Percentiles rank a stretch among this genome's conserved stretches.
phyloP scores from a whole-genome alignment of 2,329 filamentous ascomycete genomes.

The Trichocomaceae sp. region DNA sequence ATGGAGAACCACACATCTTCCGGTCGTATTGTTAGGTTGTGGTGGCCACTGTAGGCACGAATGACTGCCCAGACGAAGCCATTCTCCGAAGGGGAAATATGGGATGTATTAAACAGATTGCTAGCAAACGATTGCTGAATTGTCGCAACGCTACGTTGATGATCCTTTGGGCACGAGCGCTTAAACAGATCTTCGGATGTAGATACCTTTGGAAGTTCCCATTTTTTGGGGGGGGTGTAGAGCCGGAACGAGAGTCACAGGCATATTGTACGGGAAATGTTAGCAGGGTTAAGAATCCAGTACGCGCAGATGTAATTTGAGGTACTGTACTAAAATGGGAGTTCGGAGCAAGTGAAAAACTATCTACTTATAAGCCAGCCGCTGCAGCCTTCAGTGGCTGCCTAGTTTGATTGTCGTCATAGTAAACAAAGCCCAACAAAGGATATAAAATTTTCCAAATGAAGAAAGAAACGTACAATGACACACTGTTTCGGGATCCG shows the following conservation, averaged over 20 bases:
- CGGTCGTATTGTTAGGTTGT: slow-evolving; percentile 44
- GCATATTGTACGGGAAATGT: not conserved
- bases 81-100: slow-evolving; percentile 6
- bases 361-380: no score
- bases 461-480: no score
- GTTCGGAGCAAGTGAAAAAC: not conserved
- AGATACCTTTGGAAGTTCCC: not conserved
- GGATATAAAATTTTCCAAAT: no score
- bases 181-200: not conserved
- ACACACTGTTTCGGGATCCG: no score
- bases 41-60: slow-evolving; percentile 23
- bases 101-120: not conserved
- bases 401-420: no score
- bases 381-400: no score
- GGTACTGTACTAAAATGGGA: not conserved
- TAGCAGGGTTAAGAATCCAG: not conserved
- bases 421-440: no score
- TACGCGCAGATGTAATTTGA: not conserved
- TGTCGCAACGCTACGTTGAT: not conserved
- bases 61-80: slow-evolving; percentile 14
- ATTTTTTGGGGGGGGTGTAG: not conserved
- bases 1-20: slow-evolving; percentile 52
- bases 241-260: not conserved
- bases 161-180: not conserved
- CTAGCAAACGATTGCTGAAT: not conserved